Conservation (phyloP, 192 early-diverging fungal species). For the Dissophora globulifera region DNA sequence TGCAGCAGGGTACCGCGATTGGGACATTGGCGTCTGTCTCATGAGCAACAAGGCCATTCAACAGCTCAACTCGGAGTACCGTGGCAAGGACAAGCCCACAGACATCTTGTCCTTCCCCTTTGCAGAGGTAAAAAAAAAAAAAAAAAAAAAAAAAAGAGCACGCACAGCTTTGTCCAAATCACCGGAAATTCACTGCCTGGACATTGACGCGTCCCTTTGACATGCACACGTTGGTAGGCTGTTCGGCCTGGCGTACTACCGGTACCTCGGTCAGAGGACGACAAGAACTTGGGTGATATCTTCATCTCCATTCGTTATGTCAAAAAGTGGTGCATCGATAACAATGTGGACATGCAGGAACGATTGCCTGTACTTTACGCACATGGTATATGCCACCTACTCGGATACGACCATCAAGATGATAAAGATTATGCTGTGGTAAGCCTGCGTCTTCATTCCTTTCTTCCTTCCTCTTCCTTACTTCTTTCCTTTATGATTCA, state of each 20-base stretch:
- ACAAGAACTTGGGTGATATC: slow-evolving; percentile 70
- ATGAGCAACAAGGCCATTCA: slow-evolving; percentile 58
- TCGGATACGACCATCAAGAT: slow-evolving; percentile 73
- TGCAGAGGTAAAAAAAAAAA: slow-evolving; percentile 48
- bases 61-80: slow-evolving; percentile 63
- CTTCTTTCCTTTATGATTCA: too few species aligned
- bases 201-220: not conserved
- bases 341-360: slow-evolving; percentile 56
- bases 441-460: slow-evolving; percentile 4
- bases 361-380: slow-evolving; percentile 68
- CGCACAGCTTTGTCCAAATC: too few species aligned
- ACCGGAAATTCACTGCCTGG: too few species aligned
- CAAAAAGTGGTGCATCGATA: slow-evolving; percentile 54
- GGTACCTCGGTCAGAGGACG: slow-evolving; percentile 54
- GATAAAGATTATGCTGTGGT: slow-evolving; percentile 57
- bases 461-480: too few species aligned
- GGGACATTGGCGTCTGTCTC: slow-evolving; percentile 73
- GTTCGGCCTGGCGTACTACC: slow-evolving; percentile 54
- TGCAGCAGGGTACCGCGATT: slow-evolving; percentile 62
- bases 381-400: slow-evolving; percentile 74
- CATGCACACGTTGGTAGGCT: slow-evolving; percentile 14
- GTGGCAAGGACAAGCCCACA: slow-evolving; percentile 61
- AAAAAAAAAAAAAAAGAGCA: too few species aligned
- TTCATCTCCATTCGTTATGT: slow-evolving; percentile 69
- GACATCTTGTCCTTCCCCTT: slow-evolving; percentile 78